A percentile compares a stretch with the other conserved stretches of the same genome.
phyloP scores from a whole-genome alignment of 331 rosid genomes.

The Arachis monticola region DNA sequence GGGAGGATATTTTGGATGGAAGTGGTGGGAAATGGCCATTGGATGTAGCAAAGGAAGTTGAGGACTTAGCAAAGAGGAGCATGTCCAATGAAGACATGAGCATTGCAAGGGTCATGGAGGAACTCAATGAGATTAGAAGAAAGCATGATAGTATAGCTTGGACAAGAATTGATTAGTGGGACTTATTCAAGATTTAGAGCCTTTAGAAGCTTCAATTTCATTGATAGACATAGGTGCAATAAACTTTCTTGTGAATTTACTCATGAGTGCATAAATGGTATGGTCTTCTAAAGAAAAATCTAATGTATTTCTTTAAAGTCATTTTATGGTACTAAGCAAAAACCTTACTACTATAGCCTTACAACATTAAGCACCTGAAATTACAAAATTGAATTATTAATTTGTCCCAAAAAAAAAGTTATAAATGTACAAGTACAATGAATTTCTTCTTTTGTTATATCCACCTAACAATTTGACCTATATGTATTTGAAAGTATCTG shows the following conservation, averaged over 20 bases:
- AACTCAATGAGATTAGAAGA: constrained; percentile 59
- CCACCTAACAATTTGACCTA: neutral
- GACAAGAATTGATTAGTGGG: too few species aligned
- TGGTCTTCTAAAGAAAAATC: too few species aligned
- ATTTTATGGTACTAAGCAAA: too few species aligned
- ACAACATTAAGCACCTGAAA: neutral
- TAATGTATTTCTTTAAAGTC: too few species aligned
- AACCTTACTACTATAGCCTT: too few species aligned
- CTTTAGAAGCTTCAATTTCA: too few species aligned
- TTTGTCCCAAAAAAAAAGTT: constrained; percentile 5
- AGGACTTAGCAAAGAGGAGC: constrained; percentile 59
- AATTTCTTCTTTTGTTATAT: neutral
- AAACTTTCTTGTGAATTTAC: too few species aligned
- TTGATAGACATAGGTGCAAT: too few species aligned
- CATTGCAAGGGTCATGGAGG: constrained; percentile 54
- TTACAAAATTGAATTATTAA: constrained; percentile 21
- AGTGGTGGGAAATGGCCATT: constrained; percentile 77
- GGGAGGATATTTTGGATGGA: constrained; percentile 55
- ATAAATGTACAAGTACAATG: constrained; percentile 28
- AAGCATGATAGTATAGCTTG: constrained; percentile 44
- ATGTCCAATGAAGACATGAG: constrained; percentile 45
- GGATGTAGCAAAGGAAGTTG: constrained; percentile 63
- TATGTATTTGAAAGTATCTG: constrained; percentile 6
- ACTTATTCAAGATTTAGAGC: too few species aligned
- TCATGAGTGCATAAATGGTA: too few species aligned